These are phyloP conservation scores for Mycena amicta DNA, from an alignment of 768 basidiomycete species.

Conservation along the genomic window DNA sequence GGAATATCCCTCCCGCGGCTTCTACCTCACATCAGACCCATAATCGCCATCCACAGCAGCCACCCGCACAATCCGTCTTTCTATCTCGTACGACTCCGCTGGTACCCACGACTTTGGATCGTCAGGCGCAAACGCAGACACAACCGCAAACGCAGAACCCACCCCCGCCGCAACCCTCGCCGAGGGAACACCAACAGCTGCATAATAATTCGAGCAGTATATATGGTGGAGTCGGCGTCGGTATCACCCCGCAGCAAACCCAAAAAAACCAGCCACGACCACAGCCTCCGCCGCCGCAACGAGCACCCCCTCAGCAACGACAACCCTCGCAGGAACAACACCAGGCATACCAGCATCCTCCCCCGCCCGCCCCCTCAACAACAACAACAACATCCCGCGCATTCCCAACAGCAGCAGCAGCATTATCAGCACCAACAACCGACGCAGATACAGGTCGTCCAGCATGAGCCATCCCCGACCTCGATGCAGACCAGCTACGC, in stretches of 20 bases:
- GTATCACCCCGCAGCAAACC: neutral
- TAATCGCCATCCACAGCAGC: constrained; percentile 27
- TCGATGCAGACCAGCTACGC: neutral
- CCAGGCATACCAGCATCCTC: constrained; percentile 1
- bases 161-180: constrained; percentile 8
- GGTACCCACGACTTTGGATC: neutral
- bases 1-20: neutral
- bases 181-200: neutral
- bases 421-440: neutral
- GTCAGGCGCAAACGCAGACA: neutral
- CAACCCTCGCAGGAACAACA: constrained; percentile 1
- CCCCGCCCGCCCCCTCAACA: constrained; percentile 12
- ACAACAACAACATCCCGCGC: constrained; percentile 18
- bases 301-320: neutral
- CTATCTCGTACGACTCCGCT: neutral
- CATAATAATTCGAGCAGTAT: neutral
- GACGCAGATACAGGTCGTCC: constrained; percentile 12
- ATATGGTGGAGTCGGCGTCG: neutral
- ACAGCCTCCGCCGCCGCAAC: neutral
- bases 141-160: constrained; percentile 8
- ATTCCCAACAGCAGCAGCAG: neutral
- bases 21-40: constrained; percentile 21
- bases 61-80: constrained; percentile 7
- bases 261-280: constrained; percentile 7
- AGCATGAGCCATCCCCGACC: constrained; percentile 10